Evolutionary conservation across 1,284 basidiomycete genomes (phyloP), one percentile per base, ranked within the genome.

Genomic region (Mycena citricolor): DNA sequence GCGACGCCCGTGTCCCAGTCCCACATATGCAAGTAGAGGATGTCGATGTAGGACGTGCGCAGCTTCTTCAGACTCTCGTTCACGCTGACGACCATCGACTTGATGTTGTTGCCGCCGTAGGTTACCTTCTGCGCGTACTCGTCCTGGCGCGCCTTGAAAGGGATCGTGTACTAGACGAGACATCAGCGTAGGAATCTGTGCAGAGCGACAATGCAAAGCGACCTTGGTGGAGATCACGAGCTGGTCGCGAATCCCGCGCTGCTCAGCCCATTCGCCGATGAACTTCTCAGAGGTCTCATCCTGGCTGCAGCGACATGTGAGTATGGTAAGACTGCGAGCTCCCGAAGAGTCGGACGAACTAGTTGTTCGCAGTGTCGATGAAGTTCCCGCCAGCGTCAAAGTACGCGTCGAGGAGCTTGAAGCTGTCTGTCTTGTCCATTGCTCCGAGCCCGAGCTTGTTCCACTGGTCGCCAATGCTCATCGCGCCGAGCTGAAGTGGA

Each of bases 21-120:
- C 72, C 72, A 76, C 68, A 69, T 76, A 56, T 79, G 77, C 13
- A 78, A 59, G 58, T 79, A 79, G 22, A 74, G 56, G 24, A 76
- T 62, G 50, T 77, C 75, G 53, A 78, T 69, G 52, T 78, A 82
- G 32, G 59, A 55, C 10, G 79, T 82, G 17, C 76, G 67, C 6
- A 82, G 68, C 54, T 78, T 81, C 59, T 76, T 73, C 46, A 81
- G 65, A 17, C 73, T 74, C 3, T 58, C 70, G n/a, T 66, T 61
- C 22, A 79, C 61, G 31, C 69, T 70, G 24, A 74, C 25, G 39
- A 69, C 65, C 47, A 79, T 44, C 0, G 68, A 65, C 52, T 76
- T 74, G 35, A 59, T 32, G 42, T 63, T 69, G 58, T 79, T 81
- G 0, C 77, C 79, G 3, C 52, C 54, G 55, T 71, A 78, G 39